Conservation (phyloP, 768 basidiomycete species). For the Auricularia heimuer region DNA sequence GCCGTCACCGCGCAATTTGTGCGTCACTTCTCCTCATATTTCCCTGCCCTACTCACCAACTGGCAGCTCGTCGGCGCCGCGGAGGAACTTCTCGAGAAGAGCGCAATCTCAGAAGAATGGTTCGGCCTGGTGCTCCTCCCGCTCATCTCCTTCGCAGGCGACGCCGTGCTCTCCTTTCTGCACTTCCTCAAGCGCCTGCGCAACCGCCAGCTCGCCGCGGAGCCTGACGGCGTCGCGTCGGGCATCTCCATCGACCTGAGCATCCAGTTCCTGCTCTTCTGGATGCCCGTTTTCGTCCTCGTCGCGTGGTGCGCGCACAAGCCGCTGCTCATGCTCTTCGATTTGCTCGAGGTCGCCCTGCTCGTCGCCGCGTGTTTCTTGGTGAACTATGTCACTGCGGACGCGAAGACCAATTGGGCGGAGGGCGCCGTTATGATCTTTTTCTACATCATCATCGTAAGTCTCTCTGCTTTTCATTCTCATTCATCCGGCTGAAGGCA, state of each 20-base stretch:
- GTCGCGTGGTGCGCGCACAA: conserved; percentile 56
- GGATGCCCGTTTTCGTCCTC: conserved; percentile 65
- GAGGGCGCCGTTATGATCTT: conserved; percentile 61
- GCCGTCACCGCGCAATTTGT: conserved; percentile 66
- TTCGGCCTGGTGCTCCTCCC: conserved; percentile 67
- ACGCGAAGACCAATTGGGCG: conserved; percentile 69
- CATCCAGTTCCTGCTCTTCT: conserved; percentile 69
- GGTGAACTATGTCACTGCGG: conserved; percentile 72
- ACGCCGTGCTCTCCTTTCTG: conserved; percentile 50
- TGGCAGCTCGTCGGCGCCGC: neutral
- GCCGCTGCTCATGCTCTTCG: conserved; percentile 54
- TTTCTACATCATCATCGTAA: conserved; percentile 59
- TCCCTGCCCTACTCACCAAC: neutral
- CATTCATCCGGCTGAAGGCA: neutral
- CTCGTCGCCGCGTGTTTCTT: conserved; percentile 61
- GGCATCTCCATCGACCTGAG: conserved; percentile 65
- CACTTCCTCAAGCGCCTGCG: conserved; percentile 43
- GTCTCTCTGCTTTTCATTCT: conserved; percentile 11
- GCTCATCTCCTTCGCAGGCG: conserved; percentile 62
- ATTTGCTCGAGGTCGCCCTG: conserved; percentile 23
- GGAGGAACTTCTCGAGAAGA: neutral
- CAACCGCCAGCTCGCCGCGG: conserved; percentile 22
- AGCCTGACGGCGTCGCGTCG: conserved; percentile 52
- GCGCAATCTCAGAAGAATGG: conserved; percentile 33
- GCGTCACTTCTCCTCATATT: conserved; percentile 13